These are phyloP conservation scores for Afroboletus lepidellus DNA, from an alignment of 1,284 basidiomycete species.

Conservation along the genomic window DNA sequence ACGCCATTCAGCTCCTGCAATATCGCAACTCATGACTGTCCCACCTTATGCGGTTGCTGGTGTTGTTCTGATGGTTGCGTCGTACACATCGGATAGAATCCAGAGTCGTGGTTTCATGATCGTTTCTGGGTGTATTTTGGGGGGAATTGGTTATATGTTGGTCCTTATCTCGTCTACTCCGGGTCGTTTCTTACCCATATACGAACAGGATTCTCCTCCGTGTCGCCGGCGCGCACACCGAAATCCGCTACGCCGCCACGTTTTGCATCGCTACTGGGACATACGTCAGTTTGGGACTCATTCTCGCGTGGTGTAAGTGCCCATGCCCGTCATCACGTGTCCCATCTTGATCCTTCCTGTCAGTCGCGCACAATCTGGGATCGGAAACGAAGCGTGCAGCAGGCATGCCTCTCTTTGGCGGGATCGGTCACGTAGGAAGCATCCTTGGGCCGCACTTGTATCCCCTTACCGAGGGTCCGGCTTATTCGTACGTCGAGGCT, in stretches of 20 bases:
- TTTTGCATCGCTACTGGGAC: slow-evolving; percentile 71
- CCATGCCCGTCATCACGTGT: too few relatives aligned
- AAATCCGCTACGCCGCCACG: slow-evolving; percentile 63
- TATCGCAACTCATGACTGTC: slow-evolving; percentile 71
- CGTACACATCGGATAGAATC: slow-evolving; percentile 67
- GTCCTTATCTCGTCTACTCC: slow-evolving; percentile 1
- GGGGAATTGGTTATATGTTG: slow-evolving; percentile 58
- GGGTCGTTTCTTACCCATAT: background rate
- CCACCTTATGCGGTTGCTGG: slow-evolving; percentile 80
- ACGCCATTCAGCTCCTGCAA: background rate
- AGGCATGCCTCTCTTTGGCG: slow-evolving; percentile 72
- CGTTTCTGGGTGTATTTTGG: slow-evolving; percentile 47
- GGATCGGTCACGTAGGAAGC: slow-evolving; percentile 72
- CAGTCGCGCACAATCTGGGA: slow-evolving; percentile 72
- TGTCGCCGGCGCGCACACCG: slow-evolving; percentile 36
- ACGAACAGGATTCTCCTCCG: slow-evolving; percentile 24
- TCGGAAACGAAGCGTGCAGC: slow-evolving; percentile 77
- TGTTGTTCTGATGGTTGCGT: slow-evolving; percentile 61
- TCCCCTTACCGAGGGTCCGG: slow-evolving; percentile 60
- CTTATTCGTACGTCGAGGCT: slow-evolving; percentile 49
- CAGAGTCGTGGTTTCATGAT: slow-evolving; percentile 71
- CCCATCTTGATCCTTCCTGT: background rate
- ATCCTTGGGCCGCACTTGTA: slow-evolving; percentile 72
- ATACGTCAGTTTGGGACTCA: slow-evolving; percentile 64
- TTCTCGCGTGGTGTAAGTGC: slow-evolving; percentile 70